Evolutionary conservation across 2,329 filamentous ascomycete genomes (phyloP).

Genomic region (Beauveria rudraprayagi): DNA sequence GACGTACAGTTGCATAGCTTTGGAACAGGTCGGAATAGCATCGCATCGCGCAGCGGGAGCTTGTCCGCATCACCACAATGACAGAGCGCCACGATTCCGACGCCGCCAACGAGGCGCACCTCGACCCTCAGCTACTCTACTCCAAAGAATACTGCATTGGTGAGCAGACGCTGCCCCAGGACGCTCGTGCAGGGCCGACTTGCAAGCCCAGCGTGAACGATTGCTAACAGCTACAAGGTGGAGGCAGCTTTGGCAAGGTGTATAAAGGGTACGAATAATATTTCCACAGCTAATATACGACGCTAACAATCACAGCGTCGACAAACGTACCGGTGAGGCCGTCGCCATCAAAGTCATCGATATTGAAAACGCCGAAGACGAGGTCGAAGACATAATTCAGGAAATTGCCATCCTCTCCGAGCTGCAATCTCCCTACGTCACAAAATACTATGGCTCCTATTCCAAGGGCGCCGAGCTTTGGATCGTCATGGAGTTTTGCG

Average conservation of each 20-base stretch:
- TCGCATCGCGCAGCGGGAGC: neutral
- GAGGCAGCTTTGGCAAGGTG: constrained; percentile 96
- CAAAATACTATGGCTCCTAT: constrained; percentile 95
- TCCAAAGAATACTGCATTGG: constrained; percentile 88
- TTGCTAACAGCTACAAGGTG: constrained; percentile 46
- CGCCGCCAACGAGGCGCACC: constrained; percentile 44
- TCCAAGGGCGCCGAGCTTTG: constrained; percentile 93
- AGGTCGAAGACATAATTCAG: constrained; percentile 98
- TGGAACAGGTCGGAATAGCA: neutral
- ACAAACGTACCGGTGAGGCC: constrained; percentile 84
- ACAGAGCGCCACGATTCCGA: constrained; percentile 40
- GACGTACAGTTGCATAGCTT: neutral
- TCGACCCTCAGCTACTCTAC: constrained; percentile 83
- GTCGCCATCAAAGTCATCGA: constrained; percentile 99
- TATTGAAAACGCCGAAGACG: constrained; percentile 97
- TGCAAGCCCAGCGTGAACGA: neutral
- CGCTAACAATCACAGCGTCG: constrained; percentile 53
- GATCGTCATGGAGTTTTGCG: constrained; percentile 99
- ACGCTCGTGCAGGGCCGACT: neutral
- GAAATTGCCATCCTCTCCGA: constrained; percentile 97
- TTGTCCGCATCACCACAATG: constrained; percentile 28
- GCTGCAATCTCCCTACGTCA: constrained; percentile 91
- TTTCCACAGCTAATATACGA: neutral
- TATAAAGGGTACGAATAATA: constrained; percentile 72
- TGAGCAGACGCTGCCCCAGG: constrained; percentile 30